phyloP scores from a whole-genome alignment of 2,329 filamentous ascomycete species.

The Emergomyces orientalis region DNA sequence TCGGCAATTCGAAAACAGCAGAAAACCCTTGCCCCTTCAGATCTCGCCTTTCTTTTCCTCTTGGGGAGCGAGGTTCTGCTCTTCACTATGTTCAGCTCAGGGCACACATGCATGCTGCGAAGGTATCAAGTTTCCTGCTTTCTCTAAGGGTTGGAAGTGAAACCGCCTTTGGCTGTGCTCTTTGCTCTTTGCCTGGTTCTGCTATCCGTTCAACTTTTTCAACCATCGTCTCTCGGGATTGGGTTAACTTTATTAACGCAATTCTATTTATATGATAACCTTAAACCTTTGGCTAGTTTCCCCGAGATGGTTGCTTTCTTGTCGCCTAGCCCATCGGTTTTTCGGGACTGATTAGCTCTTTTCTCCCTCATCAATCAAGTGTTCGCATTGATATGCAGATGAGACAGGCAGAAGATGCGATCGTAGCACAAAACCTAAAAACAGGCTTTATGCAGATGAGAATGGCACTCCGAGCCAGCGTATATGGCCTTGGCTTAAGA shows the following conservation, averaged over 20 bases:
- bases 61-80: conserved; percentile 1
- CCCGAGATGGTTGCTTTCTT: neutral
- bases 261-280: neutral
- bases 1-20: neutral
- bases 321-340: neutral
- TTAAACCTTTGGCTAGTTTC: neutral
- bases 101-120: neutral
- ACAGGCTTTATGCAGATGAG: neutral
- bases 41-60: conserved; percentile 4
- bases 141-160: neutral
- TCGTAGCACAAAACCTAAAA: neutral
- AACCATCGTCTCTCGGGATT: too few species aligned
- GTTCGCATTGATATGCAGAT: neutral
- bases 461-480: neutral
- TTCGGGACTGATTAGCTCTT: neutral
- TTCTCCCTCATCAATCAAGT: neutral
- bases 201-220: too few species aligned
- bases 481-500: neutral
- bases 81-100: neutral
- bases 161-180: neutral
- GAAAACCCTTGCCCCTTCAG: neutral
- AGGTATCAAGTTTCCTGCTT: neutral
- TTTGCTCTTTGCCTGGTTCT: neutral
- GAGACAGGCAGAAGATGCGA: neutral
- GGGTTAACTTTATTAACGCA: too few species aligned